phyloP scores from a whole-genome alignment of 495 filamentous ascomycete genomes.

The Penicillium steckii region DNA sequence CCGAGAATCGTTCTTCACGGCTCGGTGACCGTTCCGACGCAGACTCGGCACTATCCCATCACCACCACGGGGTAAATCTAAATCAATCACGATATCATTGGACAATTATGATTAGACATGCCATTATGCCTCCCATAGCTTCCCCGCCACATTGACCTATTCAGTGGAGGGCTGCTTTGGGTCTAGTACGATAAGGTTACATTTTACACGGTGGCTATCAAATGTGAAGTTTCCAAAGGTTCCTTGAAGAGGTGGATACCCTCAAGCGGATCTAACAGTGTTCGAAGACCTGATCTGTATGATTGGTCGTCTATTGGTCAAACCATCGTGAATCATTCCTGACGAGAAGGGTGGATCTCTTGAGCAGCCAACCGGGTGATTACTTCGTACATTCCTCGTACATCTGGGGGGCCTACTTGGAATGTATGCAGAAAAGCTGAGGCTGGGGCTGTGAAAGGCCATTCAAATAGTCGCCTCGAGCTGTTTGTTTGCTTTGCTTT shows the following conservation, averaged over 20 bases:
- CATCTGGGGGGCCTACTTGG: constrained; percentile 37
- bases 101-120: constrained; percentile 20
- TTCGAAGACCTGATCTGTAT: constrained; percentile 7
- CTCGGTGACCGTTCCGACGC: constrained; percentile 20
- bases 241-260: constrained; percentile 17
- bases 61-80: not conserved
- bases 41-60: constrained; percentile 6
- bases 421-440: constrained; percentile 42
- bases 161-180: constrained; percentile 32
- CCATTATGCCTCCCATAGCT: constrained; percentile 9
- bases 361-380: constrained; percentile 23
- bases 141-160: constrained; percentile 26
- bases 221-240: constrained; percentile 15
- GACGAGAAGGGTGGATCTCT: constrained; percentile 21
- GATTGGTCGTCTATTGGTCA: constrained; percentile 27
- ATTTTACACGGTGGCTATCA: constrained; percentile 41
- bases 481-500: constrained; percentile 53
- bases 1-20: not conserved
- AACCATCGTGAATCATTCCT: constrained; percentile 28
- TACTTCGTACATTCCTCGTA: constrained; percentile 37
- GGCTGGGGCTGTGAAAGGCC: constrained; percentile 34
- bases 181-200: constrained; percentile 36
- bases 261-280: constrained; percentile 24
- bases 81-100: constrained; percentile 6
- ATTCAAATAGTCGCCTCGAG: constrained; percentile 45